Percentiles rank a stretch among this genome's conserved stretches.
Evolutionary conservation across 306 rosid species (phyloP).

Genomic region (Amphicarpaea edgeworthii): DNA sequence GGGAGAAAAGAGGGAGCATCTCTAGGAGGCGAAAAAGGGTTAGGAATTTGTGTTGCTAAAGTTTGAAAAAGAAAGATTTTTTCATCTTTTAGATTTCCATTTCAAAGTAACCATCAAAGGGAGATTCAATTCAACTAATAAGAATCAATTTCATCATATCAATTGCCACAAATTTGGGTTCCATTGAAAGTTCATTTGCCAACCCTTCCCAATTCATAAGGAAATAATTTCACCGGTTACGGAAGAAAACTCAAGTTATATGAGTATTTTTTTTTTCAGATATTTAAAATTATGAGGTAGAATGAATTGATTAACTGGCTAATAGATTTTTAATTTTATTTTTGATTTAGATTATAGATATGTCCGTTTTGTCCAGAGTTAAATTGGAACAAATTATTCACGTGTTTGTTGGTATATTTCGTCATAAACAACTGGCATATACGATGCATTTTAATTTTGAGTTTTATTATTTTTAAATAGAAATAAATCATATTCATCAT

Average conservation of each 20-base stretch:
- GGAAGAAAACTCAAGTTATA: not conserved
- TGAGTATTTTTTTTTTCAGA: not conserved
- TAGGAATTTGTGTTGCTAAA: slow-evolving; percentile 51
- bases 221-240: not conserved
- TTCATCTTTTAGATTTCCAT: slow-evolving; percentile 41
- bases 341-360: too few relatives aligned
- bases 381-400: too few relatives aligned
- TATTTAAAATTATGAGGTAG: not conserved
- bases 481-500: too few relatives aligned
- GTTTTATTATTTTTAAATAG: too few relatives aligned
- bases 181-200: not conserved
- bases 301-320: too few relatives aligned
- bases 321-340: too few relatives aligned
- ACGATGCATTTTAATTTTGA: too few relatives aligned
- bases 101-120: slow-evolving; percentile 35
- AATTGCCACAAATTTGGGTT: slow-evolving; percentile 5
- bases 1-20: slow-evolving; percentile 48
- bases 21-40: slow-evolving; percentile 51
- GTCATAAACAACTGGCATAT: too few relatives aligned
- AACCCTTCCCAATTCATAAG: not conserved
- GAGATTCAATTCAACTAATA: slow-evolving; percentile 19
- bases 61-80: slow-evolving; percentile 47
- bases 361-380: too few relatives aligned
- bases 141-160: slow-evolving; percentile 21
- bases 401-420: too few relatives aligned